A percentile compares a stretch with the other conserved stretches of the same genome.
Conservation (phyloP, 139 green algal genomes). For the Chlamydomonas eustigma region DNA sequence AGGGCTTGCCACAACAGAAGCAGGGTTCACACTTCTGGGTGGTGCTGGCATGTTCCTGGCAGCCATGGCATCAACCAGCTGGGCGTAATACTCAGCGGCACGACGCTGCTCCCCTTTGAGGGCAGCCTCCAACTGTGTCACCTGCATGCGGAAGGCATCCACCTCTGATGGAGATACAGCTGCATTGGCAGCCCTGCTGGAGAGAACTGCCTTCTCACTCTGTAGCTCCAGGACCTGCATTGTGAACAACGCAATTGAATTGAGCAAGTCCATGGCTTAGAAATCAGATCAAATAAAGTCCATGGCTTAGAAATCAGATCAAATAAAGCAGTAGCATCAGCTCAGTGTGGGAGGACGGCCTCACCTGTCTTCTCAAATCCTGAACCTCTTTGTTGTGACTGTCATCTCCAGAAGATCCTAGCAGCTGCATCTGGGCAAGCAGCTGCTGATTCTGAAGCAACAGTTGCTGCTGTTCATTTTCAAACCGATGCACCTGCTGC, state of each 20-base stretch:
- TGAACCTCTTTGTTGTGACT: neutral
- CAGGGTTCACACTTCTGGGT: neutral
- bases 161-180: constrained; percentile 8
- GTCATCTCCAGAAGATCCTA: neutral
- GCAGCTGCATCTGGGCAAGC: neutral
- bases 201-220: neutral
- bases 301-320: no score
- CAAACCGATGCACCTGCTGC: constrained; percentile 3
- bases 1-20: neutral
- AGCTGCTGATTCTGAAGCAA: neutral
- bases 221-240: neutral
- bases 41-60: neutral
- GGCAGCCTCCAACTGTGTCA: constrained; percentile 20
- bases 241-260: no score
- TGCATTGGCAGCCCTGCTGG: neutral
- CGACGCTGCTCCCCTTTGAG: constrained; percentile 22
- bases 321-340: no score
- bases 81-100: constrained; percentile 17
- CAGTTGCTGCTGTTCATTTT: neutral
- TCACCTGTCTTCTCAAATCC: neutral
- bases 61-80: constrained; percentile 4
- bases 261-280: neutral
- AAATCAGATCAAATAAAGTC: no score
- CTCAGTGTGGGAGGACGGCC: no score
- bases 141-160: constrained; percentile 7